Evolutionary conservation across 768 basidiomycete genomes (phyloP).

Genomic region (Macrolepiota albuminosa): DNA sequence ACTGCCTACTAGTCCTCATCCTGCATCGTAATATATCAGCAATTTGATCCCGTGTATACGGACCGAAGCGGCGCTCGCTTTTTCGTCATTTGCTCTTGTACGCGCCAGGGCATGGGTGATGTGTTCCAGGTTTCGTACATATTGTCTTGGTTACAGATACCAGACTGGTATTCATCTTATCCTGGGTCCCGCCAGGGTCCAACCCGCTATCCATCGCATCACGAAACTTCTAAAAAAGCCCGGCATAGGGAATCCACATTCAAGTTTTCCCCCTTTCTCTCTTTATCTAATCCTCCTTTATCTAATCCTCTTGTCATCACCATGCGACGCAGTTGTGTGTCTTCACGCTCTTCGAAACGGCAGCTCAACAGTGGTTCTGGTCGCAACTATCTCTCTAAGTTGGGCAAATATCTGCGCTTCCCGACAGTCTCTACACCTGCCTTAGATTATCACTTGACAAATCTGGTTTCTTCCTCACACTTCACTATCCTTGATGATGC

Average conservation of each 20-base stretch:
- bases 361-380: neutral
- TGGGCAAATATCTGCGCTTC: conserved; percentile 11
- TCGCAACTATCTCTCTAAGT: conserved; percentile 2
- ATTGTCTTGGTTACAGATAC: conserved; percentile 13
- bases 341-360: neutral
- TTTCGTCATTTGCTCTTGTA: neutral
- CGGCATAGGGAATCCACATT: neutral
- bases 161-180: conserved; percentile 9
- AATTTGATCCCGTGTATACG: neutral
- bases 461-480: neutral
- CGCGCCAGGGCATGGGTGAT: conserved; percentile 4
- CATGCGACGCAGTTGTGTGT: conserved; percentile 1
- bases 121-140: conserved; percentile 9
- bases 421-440: conserved; percentile 3
- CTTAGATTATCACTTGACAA: neutral
- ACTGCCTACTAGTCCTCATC: neutral
- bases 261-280: neutral
- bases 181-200: neutral
- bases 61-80: conserved; percentile 5
- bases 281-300: neutral
- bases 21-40: neutral
- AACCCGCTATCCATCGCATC: conserved; percentile 5
- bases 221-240: conserved; percentile 7
- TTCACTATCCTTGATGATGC: neutral
- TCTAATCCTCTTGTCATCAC: neutral